Conservation (phyloP, 2,329 filamentous ascomycete species). For the Madurella fahalii region DNA sequence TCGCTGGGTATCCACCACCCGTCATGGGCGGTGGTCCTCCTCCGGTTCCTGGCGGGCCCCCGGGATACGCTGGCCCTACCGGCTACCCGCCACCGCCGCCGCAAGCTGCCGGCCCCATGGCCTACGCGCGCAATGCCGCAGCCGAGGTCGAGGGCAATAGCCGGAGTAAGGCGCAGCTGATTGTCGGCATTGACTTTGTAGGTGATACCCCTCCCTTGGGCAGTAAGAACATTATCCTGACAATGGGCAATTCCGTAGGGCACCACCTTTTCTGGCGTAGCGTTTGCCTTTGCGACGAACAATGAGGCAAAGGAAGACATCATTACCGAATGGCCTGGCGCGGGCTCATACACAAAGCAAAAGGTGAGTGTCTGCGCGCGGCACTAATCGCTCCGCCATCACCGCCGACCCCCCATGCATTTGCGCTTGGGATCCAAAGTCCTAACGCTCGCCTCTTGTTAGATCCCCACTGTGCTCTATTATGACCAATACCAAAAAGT, state of each 20-base stretch:
- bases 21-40: constrained; percentile 44
- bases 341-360: constrained; percentile 96
- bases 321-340: constrained; percentile 97
- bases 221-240: constrained; percentile 18
- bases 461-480: constrained; percentile 99
- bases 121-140: constrained; percentile 43
- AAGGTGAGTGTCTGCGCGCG: constrained; percentile 59
- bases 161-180: constrained; percentile 91
- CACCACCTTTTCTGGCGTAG: constrained; percentile 96
- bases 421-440: background rate
- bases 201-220: constrained; percentile 33
- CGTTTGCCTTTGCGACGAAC: constrained; percentile 95
- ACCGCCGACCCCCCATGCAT: no score
- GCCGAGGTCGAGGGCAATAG: constrained; percentile 83
- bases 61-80: constrained; percentile 44
- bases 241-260: constrained; percentile 52
- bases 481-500: constrained; percentile 99
- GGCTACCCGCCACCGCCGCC: constrained; percentile 45
- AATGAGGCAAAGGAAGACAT: constrained; percentile 98
- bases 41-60: constrained; percentile 41
- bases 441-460: constrained; percentile 6
- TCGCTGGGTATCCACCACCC: constrained; percentile 56
- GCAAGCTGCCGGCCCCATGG: constrained; percentile 31
- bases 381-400: background rate
- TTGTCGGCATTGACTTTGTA: constrained; percentile 98